Evolutionary conservation across 371 early-diverging fungal genomes (phyloP).

Genomic region (Mucor sp.): DNA sequence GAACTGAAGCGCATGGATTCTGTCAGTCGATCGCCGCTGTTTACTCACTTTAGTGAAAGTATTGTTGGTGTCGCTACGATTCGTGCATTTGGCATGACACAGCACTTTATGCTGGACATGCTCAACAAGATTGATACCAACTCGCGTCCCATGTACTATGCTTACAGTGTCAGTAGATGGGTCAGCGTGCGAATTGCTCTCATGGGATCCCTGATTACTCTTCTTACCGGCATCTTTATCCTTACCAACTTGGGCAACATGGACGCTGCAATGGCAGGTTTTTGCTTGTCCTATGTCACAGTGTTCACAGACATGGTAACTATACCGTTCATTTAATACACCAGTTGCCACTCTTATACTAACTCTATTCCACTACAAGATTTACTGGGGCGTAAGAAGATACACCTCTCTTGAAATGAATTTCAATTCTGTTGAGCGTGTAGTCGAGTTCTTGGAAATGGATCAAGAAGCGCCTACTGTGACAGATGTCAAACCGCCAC

Average conservation of each 20-base stretch:
- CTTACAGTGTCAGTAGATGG: slow-evolving; percentile 85
- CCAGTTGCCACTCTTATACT: neutral
- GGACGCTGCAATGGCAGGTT: slow-evolving; percentile 73
- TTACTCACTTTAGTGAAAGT: slow-evolving; percentile 73
- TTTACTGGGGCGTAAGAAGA: slow-evolving; percentile 68
- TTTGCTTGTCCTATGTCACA: slow-evolving; percentile 74
- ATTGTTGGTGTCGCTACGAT: slow-evolving; percentile 65
- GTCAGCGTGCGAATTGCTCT: slow-evolving; percentile 72
- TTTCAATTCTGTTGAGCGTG: slow-evolving; percentile 85
- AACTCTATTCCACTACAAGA: slow-evolving; percentile 13
- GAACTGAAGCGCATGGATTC: slow-evolving; percentile 80
- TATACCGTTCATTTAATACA: slow-evolving; percentile 26
- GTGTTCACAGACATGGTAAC: slow-evolving; percentile 47
- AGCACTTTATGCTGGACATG: slow-evolving; percentile 56
- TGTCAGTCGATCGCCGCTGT: slow-evolving; percentile 67
- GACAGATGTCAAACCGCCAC: slow-evolving; percentile 53
- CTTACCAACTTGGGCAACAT: slow-evolving; percentile 46
- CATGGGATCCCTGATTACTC: slow-evolving; percentile 64
- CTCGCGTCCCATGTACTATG: slow-evolving; percentile 66
- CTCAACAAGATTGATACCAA: slow-evolving; percentile 56
- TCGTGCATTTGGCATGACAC: slow-evolving; percentile 72
- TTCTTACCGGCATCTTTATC: slow-evolving; percentile 54
- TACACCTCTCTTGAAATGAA: slow-evolving; percentile 81
- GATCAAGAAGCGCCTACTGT: slow-evolving; percentile 75
- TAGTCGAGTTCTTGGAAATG: slow-evolving; percentile 75